These are phyloP conservation scores for Adansonia madagascariensis DNA, from an alignment of 441 rosid species.

Conservation along the genomic window DNA sequence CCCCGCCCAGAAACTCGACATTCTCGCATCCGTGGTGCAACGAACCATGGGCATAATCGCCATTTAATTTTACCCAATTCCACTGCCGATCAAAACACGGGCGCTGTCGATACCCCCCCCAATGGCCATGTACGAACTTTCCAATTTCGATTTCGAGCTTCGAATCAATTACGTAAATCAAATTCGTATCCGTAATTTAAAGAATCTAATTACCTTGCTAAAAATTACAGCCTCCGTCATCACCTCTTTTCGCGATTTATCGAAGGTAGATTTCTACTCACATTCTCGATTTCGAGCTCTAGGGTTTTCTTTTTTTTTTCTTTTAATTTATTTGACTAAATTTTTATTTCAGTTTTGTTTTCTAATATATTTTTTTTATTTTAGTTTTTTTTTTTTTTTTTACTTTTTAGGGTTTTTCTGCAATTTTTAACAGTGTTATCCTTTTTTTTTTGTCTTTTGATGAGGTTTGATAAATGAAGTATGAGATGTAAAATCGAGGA, in stretches of 20 bases:
- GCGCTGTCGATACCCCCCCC: slow-evolving; percentile 49
- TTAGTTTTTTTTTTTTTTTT: slow-evolving; percentile 30
- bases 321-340: slow-evolving; percentile 29
- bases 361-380: background rate
- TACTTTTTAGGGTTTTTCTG: slow-evolving; percentile 47
- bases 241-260: slow-evolving; percentile 32
- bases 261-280: slow-evolving; percentile 39
- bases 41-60: slow-evolving; percentile 52
- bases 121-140: slow-evolving; percentile 64
- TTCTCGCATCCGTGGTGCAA: background rate
- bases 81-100: slow-evolving; percentile 92
- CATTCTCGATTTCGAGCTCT: slow-evolving; percentile 37
- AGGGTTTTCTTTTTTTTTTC: slow-evolving; percentile 37
- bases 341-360: slow-evolving; percentile 35
- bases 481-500: slow-evolving; percentile 34
- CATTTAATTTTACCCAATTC: slow-evolving; percentile 41
- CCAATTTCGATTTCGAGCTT: slow-evolving; percentile 55
- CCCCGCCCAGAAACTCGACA: slow-evolving; percentile 22
- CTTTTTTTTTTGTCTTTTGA: slow-evolving; percentile 21
- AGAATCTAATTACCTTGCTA: slow-evolving; percentile 17
- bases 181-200: slow-evolving; percentile 33
- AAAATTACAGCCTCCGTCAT: slow-evolving; percentile 17
- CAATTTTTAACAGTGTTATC: slow-evolving; percentile 24
- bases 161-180: slow-evolving; percentile 35
- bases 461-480: slow-evolving; percentile 39